These are phyloP conservation scores for Cavenderia fasciculata DNA, from an alignment of 78 protist species.

Conservation along the genomic window DNA sequence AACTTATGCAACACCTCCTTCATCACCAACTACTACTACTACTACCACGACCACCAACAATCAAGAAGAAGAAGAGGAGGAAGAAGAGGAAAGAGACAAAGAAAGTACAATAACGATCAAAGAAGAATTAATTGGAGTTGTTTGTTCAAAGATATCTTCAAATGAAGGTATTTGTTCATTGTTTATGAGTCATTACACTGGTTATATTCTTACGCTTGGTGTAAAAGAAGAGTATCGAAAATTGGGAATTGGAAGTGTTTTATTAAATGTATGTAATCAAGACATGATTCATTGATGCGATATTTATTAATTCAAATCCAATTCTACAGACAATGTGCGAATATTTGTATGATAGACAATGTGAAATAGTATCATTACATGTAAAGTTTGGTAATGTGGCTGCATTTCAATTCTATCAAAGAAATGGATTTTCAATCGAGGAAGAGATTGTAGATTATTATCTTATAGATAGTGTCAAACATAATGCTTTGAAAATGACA, in stretches of 20 bases:
- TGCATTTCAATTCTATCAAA: constrained; percentile 26
- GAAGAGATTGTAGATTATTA: constrained; percentile 35
- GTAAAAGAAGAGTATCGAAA: constrained; percentile 52
- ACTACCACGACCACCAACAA: not conserved
- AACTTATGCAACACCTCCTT: not conserved
- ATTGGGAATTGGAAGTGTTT: constrained; percentile 27
- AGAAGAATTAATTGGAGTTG: constrained; percentile 54
- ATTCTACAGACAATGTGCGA: constrained; percentile 22
- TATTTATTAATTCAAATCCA: not conserved
- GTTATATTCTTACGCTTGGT: constrained; percentile 61
- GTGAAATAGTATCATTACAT: constrained; percentile 49
- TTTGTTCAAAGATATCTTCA: constrained; percentile 18
- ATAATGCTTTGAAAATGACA: constrained; percentile 41
- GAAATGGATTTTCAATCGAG: constrained; percentile 32
- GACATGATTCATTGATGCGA: no score
- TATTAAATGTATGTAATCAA: constrained; percentile 32
- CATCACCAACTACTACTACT: constrained; percentile 4
- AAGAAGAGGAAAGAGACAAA: not conserved
- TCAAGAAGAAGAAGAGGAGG: not conserved
- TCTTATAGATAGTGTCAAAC: not conserved
- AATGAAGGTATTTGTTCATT: constrained; percentile 31
- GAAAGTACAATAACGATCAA: not conserved
- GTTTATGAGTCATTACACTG: not conserved
- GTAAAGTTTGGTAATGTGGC: constrained; percentile 15
- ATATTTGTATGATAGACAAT: not conserved